phyloP scores from a whole-genome alignment of 306 rosid genomes.

The Abrus pulchellus region DNA sequence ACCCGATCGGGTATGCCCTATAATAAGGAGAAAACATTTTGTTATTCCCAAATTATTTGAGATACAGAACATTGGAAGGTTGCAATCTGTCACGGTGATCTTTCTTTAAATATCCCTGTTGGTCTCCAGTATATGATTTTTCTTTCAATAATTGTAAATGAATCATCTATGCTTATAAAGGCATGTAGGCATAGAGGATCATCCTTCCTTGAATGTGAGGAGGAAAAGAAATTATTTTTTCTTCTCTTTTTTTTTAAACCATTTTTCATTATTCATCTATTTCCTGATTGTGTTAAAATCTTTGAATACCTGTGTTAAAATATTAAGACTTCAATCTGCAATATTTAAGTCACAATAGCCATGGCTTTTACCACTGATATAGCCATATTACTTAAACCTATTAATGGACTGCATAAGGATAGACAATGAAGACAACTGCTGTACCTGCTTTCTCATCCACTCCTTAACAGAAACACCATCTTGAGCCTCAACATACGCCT shows the following conservation, averaged over 20 bases:
- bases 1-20: conserved; percentile 97
- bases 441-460: conserved; percentile 97
- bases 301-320: neutral
- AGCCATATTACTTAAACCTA: conserved; percentile 21
- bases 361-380: conserved; percentile 4
- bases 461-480: conserved; percentile 84
- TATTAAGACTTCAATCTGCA: neutral
- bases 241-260: neutral
- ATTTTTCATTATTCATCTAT: neutral
- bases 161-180: neutral
- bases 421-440: conserved; percentile 24
- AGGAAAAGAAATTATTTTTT: neutral
- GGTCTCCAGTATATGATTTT: neutral
- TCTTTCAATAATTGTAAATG: neutral
- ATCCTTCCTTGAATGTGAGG: neutral
- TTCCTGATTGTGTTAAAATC: neutral
- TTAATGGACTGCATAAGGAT: conserved; percentile 14
- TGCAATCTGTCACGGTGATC: neutral
- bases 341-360: conserved; percentile 23
- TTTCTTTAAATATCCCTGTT: neutral
- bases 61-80: conserved; percentile 8
- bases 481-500: conserved; percentile 94
- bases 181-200: neutral
- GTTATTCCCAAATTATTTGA: conserved; percentile 42
- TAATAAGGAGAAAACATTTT: conserved; percentile 39